Evolutionary conservation across 2,329 filamentous ascomycete genomes (phyloP), one percentile per base, ranked within the genome.

Genomic region (Fusarium nisikadoi): DNA sequence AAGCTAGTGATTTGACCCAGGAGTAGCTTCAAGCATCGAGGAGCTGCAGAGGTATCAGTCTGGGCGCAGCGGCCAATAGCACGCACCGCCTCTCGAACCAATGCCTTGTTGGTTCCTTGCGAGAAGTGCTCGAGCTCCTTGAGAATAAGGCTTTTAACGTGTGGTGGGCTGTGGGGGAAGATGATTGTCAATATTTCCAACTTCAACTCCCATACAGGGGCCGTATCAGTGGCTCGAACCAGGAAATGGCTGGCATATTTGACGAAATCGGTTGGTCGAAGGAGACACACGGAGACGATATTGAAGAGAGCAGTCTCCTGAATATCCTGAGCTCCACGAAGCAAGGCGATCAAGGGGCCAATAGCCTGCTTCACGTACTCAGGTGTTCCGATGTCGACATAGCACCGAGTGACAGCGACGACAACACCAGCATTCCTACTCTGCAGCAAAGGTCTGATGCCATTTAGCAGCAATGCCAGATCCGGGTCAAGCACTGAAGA

Each of bases 111-210:
- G 0, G 80, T 85, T 8, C 89, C 91, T 66, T 92, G 90, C 1
- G 93, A 94, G 81, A 98, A 98, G 82, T 98, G 95, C 77, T 97
- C 95, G 10, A 99, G 87, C 79, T 99, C 96, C 73, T 93, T 95
- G 55, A 99, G 87, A 49, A 98, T 94, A 11, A 99, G 87, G 62
- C 93, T 93, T 81, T 97, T 97, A 65, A 93, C 85, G 65, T 94
- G 91, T 14, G 89, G 80, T 10, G 91, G 90, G 72, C 91, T 91
- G 78, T 97, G 89, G 0, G 95, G 94, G 76, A 98, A 99, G 73
- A 98, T 91, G 68, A 99, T 86, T 0, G 96, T 95, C 61, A 98
- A 85, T 8, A 97, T 85, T 80, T 99, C 97, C 31, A 99, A 86
- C 82, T 99, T 99, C 42, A 98, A 87, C 69, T 92, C 91, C 93